A percentile compares a stretch with the other conserved stretches of the same genome.
These are phyloP conservation scores for Sporothrix protearum DNA, from an alignment of 2,329 filamentous ascomycete species.

Conservation along the genomic window DNA sequence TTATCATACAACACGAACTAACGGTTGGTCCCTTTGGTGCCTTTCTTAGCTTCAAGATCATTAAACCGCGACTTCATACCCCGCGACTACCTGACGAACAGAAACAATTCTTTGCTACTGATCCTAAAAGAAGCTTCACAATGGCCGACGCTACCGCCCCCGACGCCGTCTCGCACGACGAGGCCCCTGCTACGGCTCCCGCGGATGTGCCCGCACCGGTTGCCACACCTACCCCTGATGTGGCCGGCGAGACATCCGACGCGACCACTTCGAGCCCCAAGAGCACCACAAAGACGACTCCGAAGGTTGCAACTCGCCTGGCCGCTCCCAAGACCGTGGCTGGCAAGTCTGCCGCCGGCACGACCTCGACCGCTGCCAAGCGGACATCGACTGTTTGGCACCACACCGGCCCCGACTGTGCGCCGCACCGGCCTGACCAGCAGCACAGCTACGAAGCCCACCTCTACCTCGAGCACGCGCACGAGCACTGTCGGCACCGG, in stretches of 20 bases:
- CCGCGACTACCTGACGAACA: neutral
- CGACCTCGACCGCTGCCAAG: constrained; percentile 27
- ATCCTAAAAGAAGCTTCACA: constrained; percentile 21
- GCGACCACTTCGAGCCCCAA: constrained; percentile 21
- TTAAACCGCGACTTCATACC: neutral
- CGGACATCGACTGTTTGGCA: constrained; percentile 27
- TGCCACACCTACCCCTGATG: constrained; percentile 24
- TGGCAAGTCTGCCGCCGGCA: constrained; percentile 20
- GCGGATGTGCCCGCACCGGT: constrained; percentile 23
- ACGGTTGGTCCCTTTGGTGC: neutral
- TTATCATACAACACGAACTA: constrained; percentile 1
- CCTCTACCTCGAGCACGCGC: constrained; percentile 31
- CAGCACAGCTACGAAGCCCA: constrained; percentile 34
- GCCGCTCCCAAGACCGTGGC: constrained; percentile 30
- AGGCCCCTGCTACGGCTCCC: constrained; percentile 26
- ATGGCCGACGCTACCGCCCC: constrained; percentile 38
- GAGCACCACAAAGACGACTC: constrained; percentile 26
- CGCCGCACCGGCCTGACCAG: constrained; percentile 32
- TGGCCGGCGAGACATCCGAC: constrained; percentile 18
- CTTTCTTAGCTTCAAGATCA: constrained; percentile 11
- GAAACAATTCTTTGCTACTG: neutral
- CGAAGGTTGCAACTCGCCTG: constrained; percentile 29
- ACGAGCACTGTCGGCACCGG: constrained; percentile 32
- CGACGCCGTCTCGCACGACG: constrained; percentile 34
- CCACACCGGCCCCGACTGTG: constrained; percentile 22